Conservation (phyloP, 495 filamentous ascomycete species). For the Neohortaea acidophila region DNA sequence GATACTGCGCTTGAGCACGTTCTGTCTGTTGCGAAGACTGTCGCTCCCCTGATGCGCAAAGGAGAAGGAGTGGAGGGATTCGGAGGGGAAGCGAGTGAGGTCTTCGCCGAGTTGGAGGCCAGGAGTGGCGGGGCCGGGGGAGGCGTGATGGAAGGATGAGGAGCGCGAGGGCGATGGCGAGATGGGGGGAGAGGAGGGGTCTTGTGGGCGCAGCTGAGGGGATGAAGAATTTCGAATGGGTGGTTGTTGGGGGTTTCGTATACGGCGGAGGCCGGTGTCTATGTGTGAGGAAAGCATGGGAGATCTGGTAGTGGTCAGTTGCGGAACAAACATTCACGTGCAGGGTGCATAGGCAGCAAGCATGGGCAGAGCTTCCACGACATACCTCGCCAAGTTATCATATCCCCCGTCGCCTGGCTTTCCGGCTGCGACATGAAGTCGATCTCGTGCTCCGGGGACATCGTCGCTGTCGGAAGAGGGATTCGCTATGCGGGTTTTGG, state of each 20-base stretch:
- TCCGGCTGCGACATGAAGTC: conserved; percentile 8
- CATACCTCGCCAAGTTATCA: conserved; percentile 16
- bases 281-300: conserved; percentile 11
- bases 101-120: conserved; percentile 64
- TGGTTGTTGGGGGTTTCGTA: conserved; percentile 78
- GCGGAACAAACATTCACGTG: background rate
- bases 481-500: conserved; percentile 10
- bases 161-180: conserved; percentile 33
- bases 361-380: too few species aligned
- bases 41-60: conserved; percentile 95
- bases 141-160: conserved; percentile 37
- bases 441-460: conserved; percentile 3
- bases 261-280: conserved; percentile 64
- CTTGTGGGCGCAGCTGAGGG: conserved; percentile 34
- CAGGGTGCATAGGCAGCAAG: too few species aligned
- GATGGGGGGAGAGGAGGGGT: conserved; percentile 36
- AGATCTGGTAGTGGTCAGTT: conserved; percentile 5
- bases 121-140: conserved; percentile 49
- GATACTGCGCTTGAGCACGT: conserved; percentile 80
- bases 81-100: conserved; percentile 77
- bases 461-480: background rate
- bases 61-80: conserved; percentile 96
- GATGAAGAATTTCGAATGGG: conserved; percentile 9
- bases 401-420: conserved; percentile 6
- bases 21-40: conserved; percentile 75